Evolutionary conservation across 768 basidiomycete species (phyloP), one percentile per base, ranked within the genome.

Genomic region (Auriculariales sp.): DNA sequence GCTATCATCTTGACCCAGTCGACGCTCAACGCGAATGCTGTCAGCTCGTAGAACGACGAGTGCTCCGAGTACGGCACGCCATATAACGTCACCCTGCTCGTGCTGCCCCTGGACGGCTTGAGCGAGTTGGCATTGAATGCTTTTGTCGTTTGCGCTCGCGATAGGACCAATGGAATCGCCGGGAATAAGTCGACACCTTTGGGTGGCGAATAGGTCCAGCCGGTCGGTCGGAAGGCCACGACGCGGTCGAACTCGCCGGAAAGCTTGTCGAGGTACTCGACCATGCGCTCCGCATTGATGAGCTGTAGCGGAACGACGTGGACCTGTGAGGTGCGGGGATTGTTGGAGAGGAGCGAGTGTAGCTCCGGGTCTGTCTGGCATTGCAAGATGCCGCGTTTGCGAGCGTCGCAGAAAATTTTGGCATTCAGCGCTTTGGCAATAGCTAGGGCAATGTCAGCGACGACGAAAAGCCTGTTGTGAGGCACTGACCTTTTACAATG

Each of bases 41-140:
- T 94, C 54, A 94, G 70, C 64, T 98, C 94, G 57, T 87, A 88
- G 65, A 97, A 97, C 29, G 87, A 91, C 28, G 87, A 90, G 62
- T 98, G 94, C 61, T 98, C 95, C 4, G 92, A 97, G 61, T 98
- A 98, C 9, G 81, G 85, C 49, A 88, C 80, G 48, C 87, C 84
- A 58, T 81, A 89, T 35, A 95, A 68, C 65, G 83, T 82, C 39
- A 85, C 63, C 28, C 68, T 64, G 14, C 77, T 55, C 14, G 81
- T 83, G 10, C 89, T 87, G 52, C 85, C 86, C 36, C 77, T 74
- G 57, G 74, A 76, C 19, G 79, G 74, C 35, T 72, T 75, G 14
- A 94, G 70, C 60, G 84, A 74, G 19, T 77, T 66, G 49, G 77
- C 72, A 3, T 80, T 81, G 67, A 88, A 98, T 15, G 72, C 68